Evolutionary conservation across 176 grass and related monocot genomes (phyloP).

Genomic region (Oryza officinalis): DNA sequence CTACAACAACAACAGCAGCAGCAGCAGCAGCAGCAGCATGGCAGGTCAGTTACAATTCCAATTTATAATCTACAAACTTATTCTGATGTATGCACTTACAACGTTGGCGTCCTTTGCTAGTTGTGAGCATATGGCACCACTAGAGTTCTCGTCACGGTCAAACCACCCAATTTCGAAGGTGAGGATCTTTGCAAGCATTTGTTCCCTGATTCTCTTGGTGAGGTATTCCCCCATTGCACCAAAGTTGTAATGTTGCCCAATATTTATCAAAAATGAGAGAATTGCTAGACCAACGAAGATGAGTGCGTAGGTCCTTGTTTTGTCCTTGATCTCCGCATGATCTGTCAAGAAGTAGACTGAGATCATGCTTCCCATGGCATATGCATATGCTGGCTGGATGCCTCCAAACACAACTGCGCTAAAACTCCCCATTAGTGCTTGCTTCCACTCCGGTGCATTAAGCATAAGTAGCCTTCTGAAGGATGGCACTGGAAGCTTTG

Average conservation of each 20-base stretch:
- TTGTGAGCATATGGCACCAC: constrained; percentile 88
- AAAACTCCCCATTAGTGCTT: constrained; percentile 63
- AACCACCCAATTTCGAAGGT: constrained; percentile 97
- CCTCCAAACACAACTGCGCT: constrained; percentile 83
- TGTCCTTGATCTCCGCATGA: constrained; percentile 66
- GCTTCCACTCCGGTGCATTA: constrained; percentile 93
- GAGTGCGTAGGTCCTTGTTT: constrained; percentile 77
- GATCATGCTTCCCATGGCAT: constrained; percentile 90
- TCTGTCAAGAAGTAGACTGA: constrained; percentile 88
- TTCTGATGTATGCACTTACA: constrained; percentile 42
- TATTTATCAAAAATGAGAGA: constrained; percentile 85
- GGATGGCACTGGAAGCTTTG: constrained; percentile 61
- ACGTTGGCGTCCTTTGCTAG: constrained; percentile 94
- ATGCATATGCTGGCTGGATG: constrained; percentile 84
- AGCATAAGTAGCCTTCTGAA: constrained; percentile 86
- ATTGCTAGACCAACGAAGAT: constrained; percentile 69
- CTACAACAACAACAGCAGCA: constrained; percentile 45
- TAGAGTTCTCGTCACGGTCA: constrained; percentile 91
- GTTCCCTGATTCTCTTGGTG: constrained; percentile 88
- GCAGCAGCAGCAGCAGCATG: background rate
- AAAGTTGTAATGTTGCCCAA: constrained; percentile 97
- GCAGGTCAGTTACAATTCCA: constrained; percentile 24
- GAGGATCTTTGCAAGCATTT: constrained; percentile 86
- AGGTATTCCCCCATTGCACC: constrained; percentile 96
- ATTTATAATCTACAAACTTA: background rate